phyloP scores from a whole-genome alignment of 2,329 filamentous ascomycete species.

The Diaporthe batatas region DNA sequence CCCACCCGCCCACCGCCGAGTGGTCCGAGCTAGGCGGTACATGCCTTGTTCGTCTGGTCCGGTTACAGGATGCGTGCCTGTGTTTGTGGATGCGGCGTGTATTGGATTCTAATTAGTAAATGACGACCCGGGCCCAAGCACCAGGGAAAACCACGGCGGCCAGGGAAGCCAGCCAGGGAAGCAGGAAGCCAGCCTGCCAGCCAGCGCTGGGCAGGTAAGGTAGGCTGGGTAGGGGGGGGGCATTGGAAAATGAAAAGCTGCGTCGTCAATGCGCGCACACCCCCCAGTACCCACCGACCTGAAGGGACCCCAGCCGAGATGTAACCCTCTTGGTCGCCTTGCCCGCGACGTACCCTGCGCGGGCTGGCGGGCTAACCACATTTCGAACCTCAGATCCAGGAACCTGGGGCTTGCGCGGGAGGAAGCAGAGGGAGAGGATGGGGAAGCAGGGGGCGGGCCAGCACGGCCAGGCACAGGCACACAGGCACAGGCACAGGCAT shows the following conservation, averaged over 20 bases:
- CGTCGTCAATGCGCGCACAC: conserved; percentile 35
- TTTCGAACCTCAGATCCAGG: conserved; percentile 30
- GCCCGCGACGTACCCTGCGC: conserved; percentile 40
- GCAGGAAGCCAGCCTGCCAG: conserved; percentile 8
- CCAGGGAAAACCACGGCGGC: conserved; percentile 17
- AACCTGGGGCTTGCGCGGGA: conserved; percentile 35
- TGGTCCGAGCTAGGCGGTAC: conserved; percentile 30
- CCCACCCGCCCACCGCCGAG: conserved; percentile 19
- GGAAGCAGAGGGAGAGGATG: conserved; percentile 34
- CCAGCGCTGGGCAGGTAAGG: conserved; percentile 25
- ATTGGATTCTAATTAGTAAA: conserved; percentile 34
- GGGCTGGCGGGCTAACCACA: conserved; percentile 40
- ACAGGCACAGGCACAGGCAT: not conserved
- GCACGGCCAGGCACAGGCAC: conserved; percentile 27
- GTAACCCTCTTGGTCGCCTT: conserved; percentile 41
- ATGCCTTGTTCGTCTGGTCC: conserved; percentile 34
- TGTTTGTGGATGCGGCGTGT: conserved; percentile 34
- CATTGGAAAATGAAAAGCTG: conserved; percentile 32
- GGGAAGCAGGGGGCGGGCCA: conserved; percentile 32
- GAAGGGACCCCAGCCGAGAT: conserved; percentile 35
- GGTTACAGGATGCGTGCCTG: conserved; percentile 36
- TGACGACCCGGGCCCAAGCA: conserved; percentile 33
- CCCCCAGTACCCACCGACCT: conserved; percentile 26
- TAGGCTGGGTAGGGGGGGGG: conserved; percentile 10
- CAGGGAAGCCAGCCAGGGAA: conserved; percentile 17